Conservation (phyloP, 2,329 filamentous ascomycete genomes). For the Fusarium sp. region DNA sequence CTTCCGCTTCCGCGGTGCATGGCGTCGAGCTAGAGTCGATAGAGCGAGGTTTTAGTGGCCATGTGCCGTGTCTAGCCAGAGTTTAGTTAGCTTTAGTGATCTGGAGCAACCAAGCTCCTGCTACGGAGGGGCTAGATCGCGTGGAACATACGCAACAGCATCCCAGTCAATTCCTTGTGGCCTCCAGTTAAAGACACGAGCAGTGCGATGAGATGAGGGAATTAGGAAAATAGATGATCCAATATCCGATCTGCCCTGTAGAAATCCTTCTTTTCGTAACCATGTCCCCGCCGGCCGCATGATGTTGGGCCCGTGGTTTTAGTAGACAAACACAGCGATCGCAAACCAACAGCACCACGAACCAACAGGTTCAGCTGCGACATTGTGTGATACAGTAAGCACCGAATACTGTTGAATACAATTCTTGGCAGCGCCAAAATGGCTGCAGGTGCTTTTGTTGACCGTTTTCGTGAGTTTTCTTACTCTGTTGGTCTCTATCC, state of each 20-base stretch:
- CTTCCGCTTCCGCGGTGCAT: not conserved
- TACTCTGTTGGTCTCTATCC: conserved; percentile 3
- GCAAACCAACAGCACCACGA: not conserved
- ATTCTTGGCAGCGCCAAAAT: conserved; percentile 11
- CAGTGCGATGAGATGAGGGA: not conserved
- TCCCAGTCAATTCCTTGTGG: not conserved
- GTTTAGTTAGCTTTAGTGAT: not conserved
- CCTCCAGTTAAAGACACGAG: not conserved
- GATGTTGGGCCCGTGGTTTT: conserved; percentile 7
- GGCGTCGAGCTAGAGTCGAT: conserved; percentile 8
- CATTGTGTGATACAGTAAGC: not conserved
- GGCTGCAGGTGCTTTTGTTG: conserved; percentile 3
- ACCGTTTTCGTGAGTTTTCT: not conserved
- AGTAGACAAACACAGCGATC: not conserved
- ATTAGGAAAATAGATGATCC: conserved; percentile 28
- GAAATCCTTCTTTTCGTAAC: not conserved
- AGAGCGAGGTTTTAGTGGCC: not conserved
- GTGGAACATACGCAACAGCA: not conserved
- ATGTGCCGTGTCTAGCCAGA: not conserved
- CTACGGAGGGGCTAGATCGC: not conserved
- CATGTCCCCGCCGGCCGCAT: not conserved
- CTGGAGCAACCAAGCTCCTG: not conserved
- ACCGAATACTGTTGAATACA: too few relatives aligned
- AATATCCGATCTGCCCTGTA: not conserved
- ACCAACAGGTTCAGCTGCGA: not conserved